Base-by-base conservation (phyloP, 306 rosid genomes). In the Quercus aquifolioides region DNA sequence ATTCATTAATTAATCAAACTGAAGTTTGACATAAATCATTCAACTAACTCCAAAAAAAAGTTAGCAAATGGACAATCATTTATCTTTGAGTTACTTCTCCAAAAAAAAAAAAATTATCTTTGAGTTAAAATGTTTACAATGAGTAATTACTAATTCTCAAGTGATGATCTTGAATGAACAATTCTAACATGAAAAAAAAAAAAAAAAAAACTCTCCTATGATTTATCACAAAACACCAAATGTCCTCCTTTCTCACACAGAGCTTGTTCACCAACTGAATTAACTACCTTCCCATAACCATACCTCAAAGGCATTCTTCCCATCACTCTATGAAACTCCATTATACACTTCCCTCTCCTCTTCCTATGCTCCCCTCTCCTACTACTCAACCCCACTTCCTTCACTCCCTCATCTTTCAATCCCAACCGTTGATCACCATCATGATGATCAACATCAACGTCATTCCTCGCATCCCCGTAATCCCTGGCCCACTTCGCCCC, bases 391-490 rank as follows among this genome's bases (percentile, higher is more conserved):
- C 97, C 98, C 73, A 87, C 87, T 18, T 78, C 58, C 4, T 79
- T 85, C 89, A 87, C 71, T 15, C 54, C 80, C 71, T 12, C 79
- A n/a, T 59, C 88, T 33, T 13, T 59, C 84, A 74, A 71, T 83
- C 79, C 75, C 28, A 31, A 60, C 82, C 69, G 70, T 79, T 63
- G 83, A 63, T 70, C 63, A 76, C 58, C 73, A 6, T 2, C 43
- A 2, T 7, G 2, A 6, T 6, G 10, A 38, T 38, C 46, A 7
- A 38, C 46, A 2, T 7, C 3, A 14, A 57, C 80, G 26, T 87
- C 94, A 14, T 91, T 92, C 20, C 98, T 63, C 2, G 94, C 87
- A 75, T 92, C 98, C 0, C 97, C 97, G 62, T 88, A 94, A 76
- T 92, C 97, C 33, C 97, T 81, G 5, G 83, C 93, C 82, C 87